These are phyloP conservation scores for Ilyonectria robusta DNA, from an alignment of 2,329 filamentous ascomycete species.

Conservation along the genomic window DNA sequence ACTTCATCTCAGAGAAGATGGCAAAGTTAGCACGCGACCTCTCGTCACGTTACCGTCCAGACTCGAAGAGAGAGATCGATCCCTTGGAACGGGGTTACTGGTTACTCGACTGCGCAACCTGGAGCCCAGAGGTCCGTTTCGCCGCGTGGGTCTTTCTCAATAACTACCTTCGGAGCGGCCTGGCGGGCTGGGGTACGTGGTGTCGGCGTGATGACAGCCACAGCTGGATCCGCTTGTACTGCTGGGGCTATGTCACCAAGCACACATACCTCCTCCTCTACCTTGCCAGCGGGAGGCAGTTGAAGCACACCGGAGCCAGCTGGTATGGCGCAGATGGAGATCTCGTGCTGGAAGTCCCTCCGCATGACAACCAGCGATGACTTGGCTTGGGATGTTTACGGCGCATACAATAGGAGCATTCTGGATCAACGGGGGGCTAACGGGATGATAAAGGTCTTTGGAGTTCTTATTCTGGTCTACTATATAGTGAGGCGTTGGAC, in stretches of 20 bases:
- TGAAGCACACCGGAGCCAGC: constrained; percentile 69
- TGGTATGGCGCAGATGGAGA: constrained; percentile 78
- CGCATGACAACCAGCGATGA: constrained; percentile 40
- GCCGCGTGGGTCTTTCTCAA: constrained; percentile 74
- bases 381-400: background rate
- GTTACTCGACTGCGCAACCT: constrained; percentile 72
- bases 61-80: constrained; percentile 51
- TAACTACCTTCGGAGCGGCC: constrained; percentile 70
- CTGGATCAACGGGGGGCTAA: background rate
- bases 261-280: constrained; percentile 84
- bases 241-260: constrained; percentile 81
- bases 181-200: constrained; percentile 78
- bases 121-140: constrained; percentile 64
- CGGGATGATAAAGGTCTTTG: background rate
- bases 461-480: background rate
- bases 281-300: constrained; percentile 75
- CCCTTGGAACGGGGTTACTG: constrained; percentile 84
- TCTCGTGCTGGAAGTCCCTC: constrained; percentile 60
- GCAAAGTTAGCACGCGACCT: constrained; percentile 65
- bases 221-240: constrained; percentile 75
- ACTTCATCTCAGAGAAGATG: constrained; percentile 72
- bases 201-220: constrained; percentile 60
- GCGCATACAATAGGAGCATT: background rate
- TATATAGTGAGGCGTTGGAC: constrained; percentile 39
- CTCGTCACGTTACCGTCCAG: constrained; percentile 67